phyloP scores from a whole-genome alignment of 192 early-diverging fungal genomes.

The Phycomyces nitens region DNA sequence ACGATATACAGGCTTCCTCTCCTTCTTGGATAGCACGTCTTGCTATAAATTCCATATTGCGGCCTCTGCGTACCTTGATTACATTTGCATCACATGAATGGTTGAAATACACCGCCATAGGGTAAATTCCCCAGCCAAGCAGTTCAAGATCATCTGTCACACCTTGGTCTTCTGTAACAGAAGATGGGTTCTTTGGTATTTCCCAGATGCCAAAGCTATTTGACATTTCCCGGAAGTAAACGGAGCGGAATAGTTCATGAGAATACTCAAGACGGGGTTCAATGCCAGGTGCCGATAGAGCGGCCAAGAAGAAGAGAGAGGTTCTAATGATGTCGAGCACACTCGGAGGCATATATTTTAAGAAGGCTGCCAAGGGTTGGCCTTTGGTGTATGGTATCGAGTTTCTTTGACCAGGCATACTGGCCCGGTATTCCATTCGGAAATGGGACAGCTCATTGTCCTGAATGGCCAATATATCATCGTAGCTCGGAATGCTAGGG shows the following conservation, averaged over 20 bases:
- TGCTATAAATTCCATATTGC: slow-evolving; percentile 50
- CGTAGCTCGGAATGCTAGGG: background rate
- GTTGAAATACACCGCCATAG: slow-evolving; percentile 64
- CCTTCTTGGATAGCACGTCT: slow-evolving; percentile 37
- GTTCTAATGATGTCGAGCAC: slow-evolving; percentile 10
- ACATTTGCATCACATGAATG: slow-evolving; percentile 63
- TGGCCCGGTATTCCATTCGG: background rate
- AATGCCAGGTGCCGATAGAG: background rate
- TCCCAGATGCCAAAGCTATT: slow-evolving; percentile 73
- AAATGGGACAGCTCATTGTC: slow-evolving; percentile 24
- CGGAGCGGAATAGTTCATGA: slow-evolving; percentile 45
- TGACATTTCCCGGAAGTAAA: slow-evolving; percentile 61
- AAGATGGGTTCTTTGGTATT: slow-evolving; percentile 27
- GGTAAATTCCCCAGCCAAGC: slow-evolving; percentile 58
- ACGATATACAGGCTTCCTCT: slow-evolving; percentile 62
- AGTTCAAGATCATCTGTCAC: slow-evolving; percentile 42
- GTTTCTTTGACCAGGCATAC: background rate
- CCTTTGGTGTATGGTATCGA: background rate
- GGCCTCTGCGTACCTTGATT: slow-evolving; percentile 39
- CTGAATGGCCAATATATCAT: slow-evolving; percentile 16
- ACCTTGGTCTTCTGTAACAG: background rate
- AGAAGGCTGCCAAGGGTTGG: background rate
- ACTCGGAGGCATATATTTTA: slow-evolving; percentile 9
- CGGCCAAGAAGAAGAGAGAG: slow-evolving; percentile 10
- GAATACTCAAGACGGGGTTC: background rate